A percentile compares a stretch with the other conserved stretches of the same genome.
phyloP scores from a whole-genome alignment of 1,284 basidiomycete species.

The Leucoagaricus sp. region DNA sequence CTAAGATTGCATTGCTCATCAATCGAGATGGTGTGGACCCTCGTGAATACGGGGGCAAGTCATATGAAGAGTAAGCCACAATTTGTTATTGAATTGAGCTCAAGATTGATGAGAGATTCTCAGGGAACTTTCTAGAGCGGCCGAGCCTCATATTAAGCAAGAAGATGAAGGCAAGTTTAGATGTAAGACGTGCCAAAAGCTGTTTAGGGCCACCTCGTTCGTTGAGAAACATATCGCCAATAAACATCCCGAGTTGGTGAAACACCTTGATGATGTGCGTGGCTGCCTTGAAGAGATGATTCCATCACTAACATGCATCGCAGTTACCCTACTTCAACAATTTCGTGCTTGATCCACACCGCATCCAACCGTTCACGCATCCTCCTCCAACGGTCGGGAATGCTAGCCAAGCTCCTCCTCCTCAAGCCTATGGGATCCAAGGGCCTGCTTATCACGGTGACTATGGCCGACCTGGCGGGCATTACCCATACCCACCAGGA shows the following conservation, averaged over 20 bases:
- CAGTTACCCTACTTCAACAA: conserved; percentile 90
- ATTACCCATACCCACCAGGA: conserved; percentile 32
- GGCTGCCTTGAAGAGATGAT: neutral
- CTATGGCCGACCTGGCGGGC: conserved; percentile 47
- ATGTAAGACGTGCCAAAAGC: conserved; percentile 92
- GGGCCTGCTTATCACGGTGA: conserved; percentile 52
- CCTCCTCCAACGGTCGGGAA: conserved; percentile 65
- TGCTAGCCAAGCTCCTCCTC: conserved; percentile 64
- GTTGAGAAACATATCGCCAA: conserved; percentile 93
- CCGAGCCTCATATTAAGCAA: conserved; percentile 83
- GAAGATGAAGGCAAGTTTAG: conserved; percentile 95
- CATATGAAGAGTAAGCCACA: conserved; percentile 79
- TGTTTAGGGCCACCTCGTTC: conserved; percentile 94
- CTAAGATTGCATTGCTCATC: conserved; percentile 78
- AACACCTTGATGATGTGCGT: conserved; percentile 71
- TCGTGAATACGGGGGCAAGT: conserved; percentile 85
- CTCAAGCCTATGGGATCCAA: conserved; percentile 79
- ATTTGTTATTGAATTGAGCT: conserved; percentile 14
- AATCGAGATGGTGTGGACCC: conserved; percentile 79
- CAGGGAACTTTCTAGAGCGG: conserved; percentile 80
- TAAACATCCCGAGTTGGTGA: conserved; percentile 84
- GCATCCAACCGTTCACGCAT: conserved; percentile 83
- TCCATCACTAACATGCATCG: conserved; percentile 14
- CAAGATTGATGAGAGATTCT: conserved; percentile 16
- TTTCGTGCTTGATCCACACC: conserved; percentile 91